Base-by-base conservation (phyloP, 371 early-diverging fungal genomes). In the Mucor sp. region DNA sequence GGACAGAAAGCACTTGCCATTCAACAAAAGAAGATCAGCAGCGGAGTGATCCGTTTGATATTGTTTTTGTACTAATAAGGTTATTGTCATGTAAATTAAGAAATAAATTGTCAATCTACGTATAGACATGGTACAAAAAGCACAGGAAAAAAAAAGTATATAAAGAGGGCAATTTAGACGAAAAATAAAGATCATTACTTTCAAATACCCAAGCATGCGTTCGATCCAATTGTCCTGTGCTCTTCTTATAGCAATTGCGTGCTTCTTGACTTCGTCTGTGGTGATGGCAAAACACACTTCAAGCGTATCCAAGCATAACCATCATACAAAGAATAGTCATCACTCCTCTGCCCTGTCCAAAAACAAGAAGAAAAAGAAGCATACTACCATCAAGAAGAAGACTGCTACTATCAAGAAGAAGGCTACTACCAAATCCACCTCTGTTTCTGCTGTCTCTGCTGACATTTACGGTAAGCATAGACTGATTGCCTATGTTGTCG, bases 1-100 rank as follows among this genome's bases (percentile, higher is more conserved):
- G 78, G 94, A 95, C 62, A 81, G 79, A 69, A 76, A 79, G 59
- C 76, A 71, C 58, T 67, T 84, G 21, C 84, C 84, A 8, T 83
- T 80, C 76, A 83, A 77, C 58, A 50, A 50, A 12, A 66, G 81
- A 63, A 63, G 83, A 73, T 73, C 77, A 15, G 68, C 71, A 28
- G 67, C 56, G 15, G 70, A 70, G 28, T 69, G 65, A 57, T 19
- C 23, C 14, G 15, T 37, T 37, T 37, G 14, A 37, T 37, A 37
- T 37, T 37, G 37, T 14, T 44, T 43, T 60, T 61, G 44, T 57
- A 53, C 53, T 55, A 55, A 50, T 39, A 37, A 19, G 50, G 50
- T 48, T 62, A 48, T 50, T 35, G 7, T 32, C 25, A 27, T 59
- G 17, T 35, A 58, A 33, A 58, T 32, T 21, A 33, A 58, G 44